A percentile compares a stretch with the other conserved stretches of the same genome.
Evolutionary conservation across 495 filamentous ascomycete species (phyloP).

Genomic region (Daldinia bambusicola): DNA sequence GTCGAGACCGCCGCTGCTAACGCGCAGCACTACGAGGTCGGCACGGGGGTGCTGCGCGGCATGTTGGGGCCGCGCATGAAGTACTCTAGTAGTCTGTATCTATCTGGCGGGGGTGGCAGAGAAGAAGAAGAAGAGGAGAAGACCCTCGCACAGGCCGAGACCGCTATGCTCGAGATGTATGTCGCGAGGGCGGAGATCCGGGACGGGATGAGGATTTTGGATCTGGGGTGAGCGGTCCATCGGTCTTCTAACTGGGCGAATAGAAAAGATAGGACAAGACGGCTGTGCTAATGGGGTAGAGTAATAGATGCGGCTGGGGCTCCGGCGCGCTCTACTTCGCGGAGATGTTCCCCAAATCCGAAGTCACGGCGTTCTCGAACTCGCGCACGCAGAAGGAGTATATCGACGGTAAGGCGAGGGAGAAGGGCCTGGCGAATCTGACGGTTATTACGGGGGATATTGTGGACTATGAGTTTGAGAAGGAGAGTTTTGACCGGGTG

Average conservation of each 20-base stretch:
- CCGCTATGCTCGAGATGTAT: constrained; percentile 70
- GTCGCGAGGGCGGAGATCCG: constrained; percentile 63
- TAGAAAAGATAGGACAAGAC: neutral
- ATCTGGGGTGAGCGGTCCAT: constrained; percentile 63
- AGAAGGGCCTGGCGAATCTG: constrained; percentile 64
- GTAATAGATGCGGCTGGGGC: constrained; percentile 72
- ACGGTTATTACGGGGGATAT: constrained; percentile 70
- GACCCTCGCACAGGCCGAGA: constrained; percentile 69
- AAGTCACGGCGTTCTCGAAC: constrained; percentile 72
- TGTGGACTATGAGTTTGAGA: constrained; percentile 67
- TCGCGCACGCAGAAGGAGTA: constrained; percentile 70
- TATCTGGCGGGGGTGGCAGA: constrained; percentile 57
- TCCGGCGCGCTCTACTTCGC: constrained; percentile 70
- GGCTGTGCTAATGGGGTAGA: constrained; percentile 14
- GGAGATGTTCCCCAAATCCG: constrained; percentile 64
- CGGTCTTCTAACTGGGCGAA: neutral
- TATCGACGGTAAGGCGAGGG: constrained; percentile 66
- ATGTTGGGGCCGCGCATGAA: constrained; percentile 72
- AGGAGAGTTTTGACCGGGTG: constrained; percentile 65
- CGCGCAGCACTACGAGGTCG: constrained; percentile 74
- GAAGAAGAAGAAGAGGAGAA: no score
- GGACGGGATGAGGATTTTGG: constrained; percentile 69
- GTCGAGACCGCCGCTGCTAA: constrained; percentile 70
- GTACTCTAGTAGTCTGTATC: constrained; percentile 69
- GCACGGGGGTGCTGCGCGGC: constrained; percentile 64